Conservation (phyloP, 2,329 filamentous ascomycete genomes). For the Neopestalotiopsis sp. region DNA sequence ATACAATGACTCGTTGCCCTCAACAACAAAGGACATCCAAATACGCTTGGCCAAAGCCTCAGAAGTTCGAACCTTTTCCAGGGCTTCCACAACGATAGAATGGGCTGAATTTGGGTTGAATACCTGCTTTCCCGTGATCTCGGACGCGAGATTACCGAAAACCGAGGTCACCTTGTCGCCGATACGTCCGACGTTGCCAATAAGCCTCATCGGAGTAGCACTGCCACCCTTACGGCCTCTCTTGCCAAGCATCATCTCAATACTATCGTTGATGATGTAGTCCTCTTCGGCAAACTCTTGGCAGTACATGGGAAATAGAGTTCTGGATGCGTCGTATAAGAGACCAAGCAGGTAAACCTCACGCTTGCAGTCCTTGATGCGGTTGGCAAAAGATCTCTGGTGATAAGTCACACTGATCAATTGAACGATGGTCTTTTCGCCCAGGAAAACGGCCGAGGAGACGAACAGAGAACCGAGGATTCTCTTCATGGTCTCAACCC, state of each 20-base stretch:
- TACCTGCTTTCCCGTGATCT: conserved; percentile 93
- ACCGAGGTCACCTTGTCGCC: conserved; percentile 93
- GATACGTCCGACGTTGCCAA: conserved; percentile 77
- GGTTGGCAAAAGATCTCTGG: conserved; percentile 79
- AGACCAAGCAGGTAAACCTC: conserved; percentile 82
- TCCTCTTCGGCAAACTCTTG: conserved; percentile 91
- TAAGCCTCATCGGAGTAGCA: conserved; percentile 78
- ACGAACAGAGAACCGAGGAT: conserved; percentile 72
- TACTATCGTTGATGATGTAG: conserved; percentile 85
- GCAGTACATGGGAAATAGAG: conserved; percentile 91
- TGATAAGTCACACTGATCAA: conserved; percentile 87
- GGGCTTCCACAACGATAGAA: conserved; percentile 85
- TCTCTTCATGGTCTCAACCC: conserved; percentile 65
- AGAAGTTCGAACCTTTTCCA: conserved; percentile 82
- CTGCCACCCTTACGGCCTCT: conserved; percentile 57
- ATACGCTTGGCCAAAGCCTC: conserved; percentile 93
- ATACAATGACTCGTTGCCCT: conserved; percentile 81
- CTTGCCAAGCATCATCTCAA: conserved; percentile 69
- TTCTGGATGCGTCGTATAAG: conserved; percentile 88
- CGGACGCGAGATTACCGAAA: conserved; percentile 91
- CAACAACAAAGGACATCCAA: conserved; percentile 98
- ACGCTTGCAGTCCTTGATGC: conserved; percentile 89
- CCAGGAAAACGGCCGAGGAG: conserved; percentile 72
- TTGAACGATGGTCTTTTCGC: conserved; percentile 81
- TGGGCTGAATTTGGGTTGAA: conserved; percentile 93